A percentile compares a stretch with the other conserved stretches of the same genome.
These are phyloP conservation scores for Gilbertella persicaria DNA, from an alignment of 371 early-diverging fungal genomes.

Conservation along the genomic window DNA sequence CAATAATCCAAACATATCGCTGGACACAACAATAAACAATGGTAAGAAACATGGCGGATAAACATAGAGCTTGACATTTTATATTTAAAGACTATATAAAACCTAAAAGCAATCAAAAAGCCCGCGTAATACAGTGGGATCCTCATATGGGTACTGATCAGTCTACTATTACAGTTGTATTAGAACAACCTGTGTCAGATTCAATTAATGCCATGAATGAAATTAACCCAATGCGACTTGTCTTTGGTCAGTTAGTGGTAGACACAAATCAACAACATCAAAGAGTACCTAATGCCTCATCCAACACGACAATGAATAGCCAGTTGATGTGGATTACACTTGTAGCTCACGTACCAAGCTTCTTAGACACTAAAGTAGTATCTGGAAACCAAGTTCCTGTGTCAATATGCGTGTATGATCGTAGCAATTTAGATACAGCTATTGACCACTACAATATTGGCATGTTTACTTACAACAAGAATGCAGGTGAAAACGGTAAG, in stretches of 20 bases:
- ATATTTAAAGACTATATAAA: not conserved
- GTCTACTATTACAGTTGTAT: slow-evolving; percentile 17
- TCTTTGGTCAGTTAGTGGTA: slow-evolving; percentile 18
- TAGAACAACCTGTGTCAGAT: slow-evolving; percentile 13
- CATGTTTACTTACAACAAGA: slow-evolving; percentile 12
- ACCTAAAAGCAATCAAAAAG: not conserved
- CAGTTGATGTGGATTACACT: slow-evolving; percentile 17
- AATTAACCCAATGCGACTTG: slow-evolving; percentile 15
- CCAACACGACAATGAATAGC: not conserved
- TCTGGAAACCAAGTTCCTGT: slow-evolving; percentile 14
- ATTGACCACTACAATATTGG: slow-evolving; percentile 23
- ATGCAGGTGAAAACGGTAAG: slow-evolving; percentile 4
- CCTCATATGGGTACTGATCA: slow-evolving; percentile 24
- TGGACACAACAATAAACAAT: not conserved
- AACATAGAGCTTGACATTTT: not conserved
- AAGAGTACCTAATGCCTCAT: slow-evolving; percentile 13
- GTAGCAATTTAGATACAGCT: slow-evolving; percentile 10
- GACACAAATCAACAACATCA: slow-evolving; percentile 24
- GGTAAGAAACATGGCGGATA: not conserved
- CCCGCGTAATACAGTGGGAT: slow-evolving; percentile 25
- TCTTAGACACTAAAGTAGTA: slow-evolving; percentile 11
- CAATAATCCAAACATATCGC: not conserved
- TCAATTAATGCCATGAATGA: not conserved
- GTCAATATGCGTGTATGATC: slow-evolving; percentile 18
- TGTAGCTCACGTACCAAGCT: slow-evolving; percentile 16